Base-by-base conservation (phyloP, 1,284 basidiomycete species). In the Ustilago xerochloae region DNA sequence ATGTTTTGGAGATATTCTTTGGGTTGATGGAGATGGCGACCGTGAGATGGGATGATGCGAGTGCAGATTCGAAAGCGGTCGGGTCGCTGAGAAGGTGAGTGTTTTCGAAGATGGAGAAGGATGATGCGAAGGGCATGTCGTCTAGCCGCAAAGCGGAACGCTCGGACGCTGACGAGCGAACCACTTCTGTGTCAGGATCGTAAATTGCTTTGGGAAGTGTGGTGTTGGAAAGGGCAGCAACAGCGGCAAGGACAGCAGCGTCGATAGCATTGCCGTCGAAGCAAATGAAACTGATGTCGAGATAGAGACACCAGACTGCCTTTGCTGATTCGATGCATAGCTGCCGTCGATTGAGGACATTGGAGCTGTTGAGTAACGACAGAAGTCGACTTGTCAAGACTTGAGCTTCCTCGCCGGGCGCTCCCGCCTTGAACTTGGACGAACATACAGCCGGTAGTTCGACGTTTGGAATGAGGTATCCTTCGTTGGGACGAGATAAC, bases 201-300 rank as follows among this genome's bases (percentile, higher is more conserved):
- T 88, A 96, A 0, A 85, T 89, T 1, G 92, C 91, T 79, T 90
- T 87, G 2, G 94, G 93, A 16, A 97, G 68, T 26, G 35, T 63
- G 2, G 66, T 91, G 77, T 94, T 92, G 83, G 88, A 88, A 48
- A 99, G 86, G 4, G 96, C 94, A 13, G 91, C 90, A 49, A 94
- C 89, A 86, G 95, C 92, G 0, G 94, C 93, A 15, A 97, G 84
- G 2, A 97, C 87, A 0, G 93, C 89, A 0, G 95, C 93, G 73
- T 99, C 96, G 72, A 97, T 92, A 1, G 89, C 91, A 81, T 97
- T 97, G 9, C 96, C 96, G 84, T 99, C 95, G 79, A 94, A 96
- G 86, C 96, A 97, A 78, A 99, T 92, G 85, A 94, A 97, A 5
- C 91, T 92, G 29, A 93, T 90, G 74, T 99, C 96, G 71, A 98